Evolutionary conservation across 305 asterid genomes (phyloP), one percentile per base, ranked within the genome.

Genomic region (Fraxinus baroniana): DNA sequence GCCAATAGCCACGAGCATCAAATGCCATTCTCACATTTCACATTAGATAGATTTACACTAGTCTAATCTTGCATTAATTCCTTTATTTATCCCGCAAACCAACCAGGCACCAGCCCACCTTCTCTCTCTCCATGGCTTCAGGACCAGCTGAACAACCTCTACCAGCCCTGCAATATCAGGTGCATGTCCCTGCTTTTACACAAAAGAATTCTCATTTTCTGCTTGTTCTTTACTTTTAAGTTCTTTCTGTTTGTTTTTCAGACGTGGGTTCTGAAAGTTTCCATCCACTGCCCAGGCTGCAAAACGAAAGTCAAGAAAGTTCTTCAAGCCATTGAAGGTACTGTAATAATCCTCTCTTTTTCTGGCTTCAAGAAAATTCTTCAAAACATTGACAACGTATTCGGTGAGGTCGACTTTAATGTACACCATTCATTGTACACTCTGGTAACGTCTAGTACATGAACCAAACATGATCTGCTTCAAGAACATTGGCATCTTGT

Each of bases 251-350:
- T 76, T 41, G n/a, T 32, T 79, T 85, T 80, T 28, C 90, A 95
- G 98, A 95, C 92, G 75, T 92, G 97, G 95, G 84, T 84, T 87
- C 88, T 95, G 62, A 95, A 91, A 80, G 98, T 95, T 79, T 92
- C 97, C 46, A 91, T 93, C 86, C 98, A 95, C 88, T 95, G 98
- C 74, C 92, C 92, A 87, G 98, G 95, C 78, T 95, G 98, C 93
- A 92, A 89, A 79, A 89, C 80, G 39, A 92, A 95, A 86, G 98
- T 93, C 75, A 92, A 95, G 92, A 95, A 92, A 91, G 89, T 90
- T n/a, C 88, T 95, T 3, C 95, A 87, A 73, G 86, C 84, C 89
- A 91, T 94, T 71, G 97, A 93, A 89, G 98, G 98, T 94, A 84
- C 26, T 12, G 10, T 39, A 20, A 0, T 26, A 4, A 30, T 17